Percentiles rank a stretch among this genome's conserved stretches.
Conservation (phyloP, 192 early-diverging fungal species). For the Coemansia sp. region DNA sequence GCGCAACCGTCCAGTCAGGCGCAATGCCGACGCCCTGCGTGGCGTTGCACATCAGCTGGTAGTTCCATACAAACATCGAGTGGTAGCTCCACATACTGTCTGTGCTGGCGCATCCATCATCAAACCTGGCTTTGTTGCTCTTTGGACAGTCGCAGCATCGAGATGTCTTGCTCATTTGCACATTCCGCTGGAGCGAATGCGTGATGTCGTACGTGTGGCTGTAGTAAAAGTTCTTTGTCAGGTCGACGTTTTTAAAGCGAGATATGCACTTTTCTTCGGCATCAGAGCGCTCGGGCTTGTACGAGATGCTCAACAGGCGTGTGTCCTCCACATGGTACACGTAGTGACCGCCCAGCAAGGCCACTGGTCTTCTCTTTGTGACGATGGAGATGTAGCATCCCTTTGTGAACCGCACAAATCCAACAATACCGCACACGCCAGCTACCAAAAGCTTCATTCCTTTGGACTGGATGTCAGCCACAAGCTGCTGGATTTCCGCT, state of each 20-base stretch:
- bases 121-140: not conserved
- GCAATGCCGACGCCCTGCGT: slow-evolving; percentile 25
- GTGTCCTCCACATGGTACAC: slow-evolving; percentile 96
- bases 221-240: slow-evolving; percentile 97
- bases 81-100: slow-evolving; percentile 53
- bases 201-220: slow-evolving; percentile 97
- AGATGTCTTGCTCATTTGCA: not conserved
- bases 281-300: slow-evolving; percentile 70
- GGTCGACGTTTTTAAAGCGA: slow-evolving; percentile 90
- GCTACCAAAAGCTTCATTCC: slow-evolving; percentile 44
- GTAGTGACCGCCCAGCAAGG: slow-evolving; percentile 91
- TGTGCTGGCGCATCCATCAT: not conserved
- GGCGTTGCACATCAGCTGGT: slow-evolving; percentile 63
- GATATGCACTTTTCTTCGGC: slow-evolving; percentile 76
- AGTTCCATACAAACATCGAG: slow-evolving; percentile 97
- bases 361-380: slow-evolving; percentile 81
- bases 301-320: slow-evolving; percentile 69
- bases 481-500: slow-evolving; percentile 71
- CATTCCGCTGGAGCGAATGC: slow-evolving; percentile 83
- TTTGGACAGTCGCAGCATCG: not conserved
- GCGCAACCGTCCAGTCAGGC: slow-evolving; percentile 53
- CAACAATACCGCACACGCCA: slow-evolving; percentile 45
- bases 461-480: slow-evolving; percentile 77
- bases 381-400: slow-evolving; percentile 91
- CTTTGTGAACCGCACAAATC: slow-evolving; percentile 90